Evolutionary conservation across 2,329 filamentous ascomycete genomes (phyloP), one percentile per base, ranked within the genome.

Genomic region (Colletotrichum magnum): DNA sequence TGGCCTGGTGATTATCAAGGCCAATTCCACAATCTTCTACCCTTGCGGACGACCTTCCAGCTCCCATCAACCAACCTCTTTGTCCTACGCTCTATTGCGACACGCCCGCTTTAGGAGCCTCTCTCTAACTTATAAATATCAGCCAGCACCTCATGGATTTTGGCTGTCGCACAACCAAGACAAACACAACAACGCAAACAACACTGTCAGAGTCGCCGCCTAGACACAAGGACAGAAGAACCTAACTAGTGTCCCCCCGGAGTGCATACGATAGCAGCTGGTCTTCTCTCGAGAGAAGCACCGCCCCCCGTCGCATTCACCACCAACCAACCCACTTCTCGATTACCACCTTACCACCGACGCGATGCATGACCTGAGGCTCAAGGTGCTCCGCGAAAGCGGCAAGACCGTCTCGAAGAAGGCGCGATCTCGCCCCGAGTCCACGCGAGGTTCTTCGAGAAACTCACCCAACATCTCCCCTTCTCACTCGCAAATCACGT

Each of bases 331-430:
- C 39, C 41, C 24, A 26, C 2, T 15, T 58, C n/a, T 50, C n/a
- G 16, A 50, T 21, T 36, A 58, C 41, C 48, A 54, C 24, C n/a
- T 32, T 13, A 16, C 47, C 45, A 47, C 9, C 15, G 45, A 16
- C 60, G 74, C 36, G 45, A 92, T 92, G 89, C 89, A 87, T 76
- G 89, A 92, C 75, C 83, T 88, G 64, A 85, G 90, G 74, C 90
- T 92, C 77, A 91, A 92, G 79, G 91, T 89, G 58, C 88, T 93
- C 68, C 83, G 86, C 71, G 90, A 92, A 80, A 90, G 89, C 81
- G 88, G 88, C 77, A 94, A 94, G 83, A 94, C 91, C 16, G 81
- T 89, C 41, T 94, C 92, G 54, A 87, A 86, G 75, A 94, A 93
- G 79, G 90, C 90, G 24, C 86, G 85, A 70, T 87, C 87, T 24